phyloP scores from a whole-genome alignment of 371 early-diverging fungal species.

The Rhizopus sp. region DNA sequence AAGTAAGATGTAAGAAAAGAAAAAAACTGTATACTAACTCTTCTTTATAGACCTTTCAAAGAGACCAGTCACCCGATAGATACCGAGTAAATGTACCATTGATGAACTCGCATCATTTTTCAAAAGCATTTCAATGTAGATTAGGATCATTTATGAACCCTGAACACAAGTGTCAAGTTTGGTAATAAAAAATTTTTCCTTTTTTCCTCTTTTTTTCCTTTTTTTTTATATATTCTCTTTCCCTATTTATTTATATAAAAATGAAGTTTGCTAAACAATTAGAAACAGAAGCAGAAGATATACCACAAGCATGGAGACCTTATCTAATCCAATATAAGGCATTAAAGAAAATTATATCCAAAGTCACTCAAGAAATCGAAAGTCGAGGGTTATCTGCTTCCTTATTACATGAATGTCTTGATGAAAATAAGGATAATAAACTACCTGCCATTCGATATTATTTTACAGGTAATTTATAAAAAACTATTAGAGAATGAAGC shows the following conservation, averaged over 20 bases:
- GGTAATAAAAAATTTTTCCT: constrained; percentile 33
- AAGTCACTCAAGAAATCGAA: constrained; percentile 72
- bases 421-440: constrained; percentile 26
- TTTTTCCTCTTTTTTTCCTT: constrained; percentile 1
- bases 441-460: constrained; percentile 53
- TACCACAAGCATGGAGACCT: constrained; percentile 72
- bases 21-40: neutral
- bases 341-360: constrained; percentile 64
- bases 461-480: constrained; percentile 47
- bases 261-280: constrained; percentile 82
- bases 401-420: constrained; percentile 50
- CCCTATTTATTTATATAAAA: neutral
- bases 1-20: constrained; percentile 29
- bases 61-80: constrained; percentile 46
- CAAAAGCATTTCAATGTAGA: constrained; percentile 64
- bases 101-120: constrained; percentile 67
- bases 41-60: neutral
- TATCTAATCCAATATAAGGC: constrained; percentile 70
- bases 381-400: constrained; percentile 53
- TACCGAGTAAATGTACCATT: constrained; percentile 72
- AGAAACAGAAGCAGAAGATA: constrained; percentile 62
- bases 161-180: constrained; percentile 52
- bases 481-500: neutral
- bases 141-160: constrained; percentile 61
- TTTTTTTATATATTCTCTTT: neutral